Conservation (phyloP, 495 filamentous ascomycete genomes). For the Penicillium ochrochloron region DNA sequence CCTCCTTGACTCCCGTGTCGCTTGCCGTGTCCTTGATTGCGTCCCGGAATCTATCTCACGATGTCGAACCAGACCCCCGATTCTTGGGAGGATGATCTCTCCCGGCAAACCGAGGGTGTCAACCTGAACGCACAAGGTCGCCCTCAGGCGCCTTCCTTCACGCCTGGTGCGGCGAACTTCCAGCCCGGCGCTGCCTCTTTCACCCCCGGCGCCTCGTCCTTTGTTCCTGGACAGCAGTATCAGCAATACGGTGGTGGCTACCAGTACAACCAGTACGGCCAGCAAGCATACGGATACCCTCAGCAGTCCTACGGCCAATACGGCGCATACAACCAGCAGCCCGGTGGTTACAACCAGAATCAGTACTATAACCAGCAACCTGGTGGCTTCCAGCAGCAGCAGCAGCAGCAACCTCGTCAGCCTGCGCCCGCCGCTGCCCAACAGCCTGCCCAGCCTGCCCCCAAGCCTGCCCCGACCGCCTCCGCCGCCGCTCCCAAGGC, state of each 20-base stretch:
- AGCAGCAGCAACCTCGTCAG: slow-evolving; percentile 47
- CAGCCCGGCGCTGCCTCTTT: slow-evolving; percentile 80
- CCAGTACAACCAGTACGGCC: slow-evolving; percentile 44
- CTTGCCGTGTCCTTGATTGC: slow-evolving; percentile 35
- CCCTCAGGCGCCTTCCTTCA: slow-evolving; percentile 58
- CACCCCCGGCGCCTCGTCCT: slow-evolving; percentile 74
- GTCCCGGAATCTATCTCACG: slow-evolving; percentile 37
- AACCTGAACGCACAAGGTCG: slow-evolving; percentile 80
- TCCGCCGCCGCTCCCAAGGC: slow-evolving; percentile 42
- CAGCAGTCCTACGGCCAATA: slow-evolving; percentile 52
- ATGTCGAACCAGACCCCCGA: slow-evolving; percentile 84
- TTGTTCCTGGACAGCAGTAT: slow-evolving; percentile 75
- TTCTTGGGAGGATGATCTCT: slow-evolving; percentile 95
- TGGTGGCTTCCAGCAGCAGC: slow-evolving; percentile 51
- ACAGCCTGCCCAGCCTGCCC: slow-evolving; percentile 44
- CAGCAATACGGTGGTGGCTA: slow-evolving; percentile 50
- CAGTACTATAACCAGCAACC: slow-evolving; percentile 63
- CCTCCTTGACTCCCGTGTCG: slow-evolving; percentile 26
- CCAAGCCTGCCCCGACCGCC: slow-evolving; percentile 35
- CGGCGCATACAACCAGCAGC: slow-evolving; percentile 48
- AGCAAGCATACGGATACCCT: slow-evolving; percentile 46
- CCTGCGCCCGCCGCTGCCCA: slow-evolving; percentile 43
- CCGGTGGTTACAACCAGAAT: slow-evolving; percentile 63
- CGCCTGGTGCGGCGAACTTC: slow-evolving; percentile 54
- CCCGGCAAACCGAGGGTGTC: slow-evolving; percentile 83